phyloP scores from a whole-genome alignment of 2,329 filamentous ascomycete genomes.

The Cryphonectria carpinicola region DNA sequence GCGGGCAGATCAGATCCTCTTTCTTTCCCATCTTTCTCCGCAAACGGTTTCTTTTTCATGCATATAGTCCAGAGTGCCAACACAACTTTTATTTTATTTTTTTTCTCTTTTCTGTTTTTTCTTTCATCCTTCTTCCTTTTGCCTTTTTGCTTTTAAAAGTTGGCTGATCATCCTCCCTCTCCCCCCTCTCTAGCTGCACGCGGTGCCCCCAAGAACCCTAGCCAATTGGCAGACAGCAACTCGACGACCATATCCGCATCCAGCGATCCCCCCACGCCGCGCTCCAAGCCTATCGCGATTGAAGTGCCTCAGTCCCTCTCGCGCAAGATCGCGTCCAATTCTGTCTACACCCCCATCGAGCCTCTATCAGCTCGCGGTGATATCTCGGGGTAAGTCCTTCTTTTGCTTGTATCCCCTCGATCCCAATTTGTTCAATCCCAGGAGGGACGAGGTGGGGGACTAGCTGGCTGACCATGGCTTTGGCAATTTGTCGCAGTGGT shows the following conservation, averaged over 20 bases:
- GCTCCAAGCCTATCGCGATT: constrained; percentile 58
- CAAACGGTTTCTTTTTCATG: constrained; percentile 4
- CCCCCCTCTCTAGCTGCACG: not conserved
- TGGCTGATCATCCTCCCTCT: not conserved
- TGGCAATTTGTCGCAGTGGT: constrained; percentile 45
- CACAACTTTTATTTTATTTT: not conserved
- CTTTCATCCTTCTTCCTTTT: too few relatives aligned
- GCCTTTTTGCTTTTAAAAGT: not conserved
- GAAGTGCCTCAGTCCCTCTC: constrained; percentile 46
- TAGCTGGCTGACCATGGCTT: constrained; percentile 13
- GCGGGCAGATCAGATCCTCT: not conserved
- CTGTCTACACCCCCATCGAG: constrained; percentile 49
- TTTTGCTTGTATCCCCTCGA: constrained; percentile 1
- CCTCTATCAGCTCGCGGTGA: constrained; percentile 63
- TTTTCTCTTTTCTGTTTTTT: too few relatives aligned
- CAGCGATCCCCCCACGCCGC: constrained; percentile 16
- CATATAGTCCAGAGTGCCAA: not conserved
- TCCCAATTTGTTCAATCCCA: constrained; percentile 14
- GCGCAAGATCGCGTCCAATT: constrained; percentile 45
- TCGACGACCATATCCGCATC: constrained; percentile 31
- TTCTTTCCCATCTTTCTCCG: not conserved
- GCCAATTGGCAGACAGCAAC: constrained; percentile 20
- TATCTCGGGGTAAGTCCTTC: constrained; percentile 55
- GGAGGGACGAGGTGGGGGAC: constrained; percentile 18
- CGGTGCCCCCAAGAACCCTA: constrained; percentile 25